Evolutionary conservation across 805 yeast genomes (phyloP).

Genomic region (Saccharomyces mikatae): DNA sequence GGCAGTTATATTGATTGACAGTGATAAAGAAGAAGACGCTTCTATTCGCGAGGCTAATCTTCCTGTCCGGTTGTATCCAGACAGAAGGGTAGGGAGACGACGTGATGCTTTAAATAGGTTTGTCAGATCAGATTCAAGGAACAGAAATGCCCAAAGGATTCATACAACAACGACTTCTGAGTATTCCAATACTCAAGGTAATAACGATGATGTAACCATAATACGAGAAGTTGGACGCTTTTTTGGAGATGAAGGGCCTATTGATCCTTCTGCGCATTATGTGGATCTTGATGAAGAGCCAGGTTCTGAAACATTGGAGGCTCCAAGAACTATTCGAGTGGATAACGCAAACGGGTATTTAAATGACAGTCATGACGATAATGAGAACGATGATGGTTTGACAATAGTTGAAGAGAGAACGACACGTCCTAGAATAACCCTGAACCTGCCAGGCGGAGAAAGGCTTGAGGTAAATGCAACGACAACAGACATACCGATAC

Average conservation of each 20-base stretch:
- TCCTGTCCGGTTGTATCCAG: constrained; percentile 10
- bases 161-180: not conserved
- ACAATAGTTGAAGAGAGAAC: constrained; percentile 26
- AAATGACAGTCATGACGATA: constrained; percentile 1
- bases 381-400: constrained; percentile 24
- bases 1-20: constrained; percentile 21
- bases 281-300: constrained; percentile 22
- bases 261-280: constrained; percentile 22
- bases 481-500: constrained; percentile 18
- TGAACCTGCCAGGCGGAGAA: constrained; percentile 25
- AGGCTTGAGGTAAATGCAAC: constrained; percentile 16
- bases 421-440: constrained; percentile 15
- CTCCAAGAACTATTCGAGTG: not conserved
- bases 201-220: constrained; percentile 18
- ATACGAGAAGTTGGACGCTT: constrained; percentile 12
- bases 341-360: not conserved
- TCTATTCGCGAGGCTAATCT: constrained; percentile 9
- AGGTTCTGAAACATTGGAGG: constrained; percentile 3
- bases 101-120: constrained; percentile 14
- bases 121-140: constrained; percentile 2
- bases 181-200: not conserved
- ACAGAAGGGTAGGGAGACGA: constrained; percentile 11
- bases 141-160: not conserved
- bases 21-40: constrained; percentile 25
- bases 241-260: constrained; percentile 11